Percentiles rank a stretch among this genome's conserved stretches.
Evolutionary conservation across 306 rosid genomes (phyloP).

Genomic region (Oxytropis ochrocephala): DNA sequence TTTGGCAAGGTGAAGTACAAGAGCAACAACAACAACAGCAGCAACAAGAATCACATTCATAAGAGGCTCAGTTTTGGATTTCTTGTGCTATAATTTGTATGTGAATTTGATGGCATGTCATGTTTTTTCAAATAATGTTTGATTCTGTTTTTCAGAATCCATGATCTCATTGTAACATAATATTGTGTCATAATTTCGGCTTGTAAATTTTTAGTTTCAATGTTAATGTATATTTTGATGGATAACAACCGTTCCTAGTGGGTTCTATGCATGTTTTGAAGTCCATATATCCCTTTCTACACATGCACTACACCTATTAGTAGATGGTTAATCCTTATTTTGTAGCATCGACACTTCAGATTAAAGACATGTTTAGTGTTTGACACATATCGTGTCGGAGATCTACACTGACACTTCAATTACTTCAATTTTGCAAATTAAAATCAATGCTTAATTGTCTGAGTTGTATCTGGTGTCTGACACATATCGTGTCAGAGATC

Average conservation of each 20-base stretch:
- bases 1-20: slow-evolving; percentile 46
- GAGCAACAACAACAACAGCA: slow-evolving; percentile 29
- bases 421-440: too few species aligned
- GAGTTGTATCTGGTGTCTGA: too few species aligned
- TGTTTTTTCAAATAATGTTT: background rate
- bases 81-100: background rate
- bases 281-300: too few species aligned
- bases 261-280: background rate
- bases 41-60: slow-evolving; percentile 8
- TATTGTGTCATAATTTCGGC: background rate
- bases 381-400: too few species aligned
- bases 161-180: background rate
- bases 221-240: background rate
- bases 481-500: too few species aligned
- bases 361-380: too few species aligned
- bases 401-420: too few species aligned
- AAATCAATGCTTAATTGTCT: too few species aligned
- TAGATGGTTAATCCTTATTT: too few species aligned
- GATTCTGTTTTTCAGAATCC: background rate
- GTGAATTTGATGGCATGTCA: background rate
- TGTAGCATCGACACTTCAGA: too few species aligned
- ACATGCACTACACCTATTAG: too few species aligned
- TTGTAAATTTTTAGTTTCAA: background rate
- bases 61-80: background rate
- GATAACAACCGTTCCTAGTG: background rate